These are phyloP conservation scores for Sporothrix curviconia DNA, from an alignment of 2,329 filamentous ascomycete species.

Conservation along the genomic window DNA sequence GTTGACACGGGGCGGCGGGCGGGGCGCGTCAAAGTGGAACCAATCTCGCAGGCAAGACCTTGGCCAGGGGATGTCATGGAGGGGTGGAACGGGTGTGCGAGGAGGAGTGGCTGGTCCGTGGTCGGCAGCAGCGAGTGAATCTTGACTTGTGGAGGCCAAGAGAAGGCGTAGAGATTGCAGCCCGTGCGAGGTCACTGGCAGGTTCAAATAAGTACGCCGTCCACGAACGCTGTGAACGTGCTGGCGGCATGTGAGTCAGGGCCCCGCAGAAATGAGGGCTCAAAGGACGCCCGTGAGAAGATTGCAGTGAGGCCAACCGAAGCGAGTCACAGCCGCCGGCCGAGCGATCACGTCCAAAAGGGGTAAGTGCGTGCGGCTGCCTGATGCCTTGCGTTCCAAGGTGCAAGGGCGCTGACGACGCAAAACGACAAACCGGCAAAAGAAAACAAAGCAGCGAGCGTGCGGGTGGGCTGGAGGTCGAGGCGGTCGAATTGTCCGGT, in stretches of 20 bases:
- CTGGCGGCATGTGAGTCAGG: neutral
- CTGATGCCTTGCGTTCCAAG: constrained; percentile 5
- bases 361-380: constrained; percentile 2
- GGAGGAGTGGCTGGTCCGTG: neutral
- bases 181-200: neutral
- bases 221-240: neutral
- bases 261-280: too few species aligned
- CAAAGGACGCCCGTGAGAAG: too few species aligned
- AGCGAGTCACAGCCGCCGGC: too few species aligned
- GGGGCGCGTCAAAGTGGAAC: constrained; percentile 14
- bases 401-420: too few species aligned
- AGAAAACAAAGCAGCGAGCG: neutral
- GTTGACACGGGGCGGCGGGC: neutral
- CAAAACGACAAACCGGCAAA: too few species aligned
- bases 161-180: neutral
- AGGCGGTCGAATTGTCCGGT: too few species aligned
- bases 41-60: constrained; percentile 9
- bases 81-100: neutral
- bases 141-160: neutral
- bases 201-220: too few species aligned
- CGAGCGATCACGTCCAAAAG: neutral
- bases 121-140: constrained; percentile 3
- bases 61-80: constrained; percentile 16
- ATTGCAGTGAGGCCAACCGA: neutral
- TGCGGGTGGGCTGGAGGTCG: neutral